A percentile compares a stretch with the other conserved stretches of the same genome.
phyloP scores from a whole-genome alignment of 2,329 filamentous ascomycete genomes.

The Aspergillus floridensis region DNA sequence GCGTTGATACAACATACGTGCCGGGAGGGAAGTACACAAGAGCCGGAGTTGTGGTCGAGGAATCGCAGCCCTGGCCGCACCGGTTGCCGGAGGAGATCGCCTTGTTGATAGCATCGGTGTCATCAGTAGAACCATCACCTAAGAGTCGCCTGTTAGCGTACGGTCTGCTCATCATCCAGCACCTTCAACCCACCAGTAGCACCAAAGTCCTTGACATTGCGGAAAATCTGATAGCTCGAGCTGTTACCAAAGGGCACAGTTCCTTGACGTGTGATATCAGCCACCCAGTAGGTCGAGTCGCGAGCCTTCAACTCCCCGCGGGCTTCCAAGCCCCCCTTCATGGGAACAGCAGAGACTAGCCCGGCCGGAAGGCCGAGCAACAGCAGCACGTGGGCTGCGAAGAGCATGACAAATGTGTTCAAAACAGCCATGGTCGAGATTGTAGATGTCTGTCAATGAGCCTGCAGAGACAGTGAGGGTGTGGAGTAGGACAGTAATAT shows the following conservation, averaged over 20 bases:
- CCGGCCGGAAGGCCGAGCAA: conserved; percentile 27
- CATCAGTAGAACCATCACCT: conserved; percentile 69
- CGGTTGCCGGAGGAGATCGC: conserved; percentile 76
- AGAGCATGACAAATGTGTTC: conserved; percentile 25
- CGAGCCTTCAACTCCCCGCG: conserved; percentile 10
- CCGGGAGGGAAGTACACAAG: conserved; percentile 90
- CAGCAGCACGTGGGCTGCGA: conserved; percentile 33
- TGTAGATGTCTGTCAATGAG: conserved; percentile 20
- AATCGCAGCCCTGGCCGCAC: conserved; percentile 79
- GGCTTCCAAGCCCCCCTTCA: conserved; percentile 19
- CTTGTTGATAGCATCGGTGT: conserved; percentile 82
- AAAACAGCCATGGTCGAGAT: conserved; percentile 27
- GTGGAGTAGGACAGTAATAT: conserved; percentile 13
- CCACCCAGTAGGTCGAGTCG: conserved; percentile 66
- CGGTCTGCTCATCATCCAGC: not conserved
- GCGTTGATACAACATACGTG: conserved; percentile 75
- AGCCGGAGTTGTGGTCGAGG: conserved; percentile 76
- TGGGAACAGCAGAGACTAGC: conserved; percentile 34
- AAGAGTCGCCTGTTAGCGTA: conserved; percentile 31
- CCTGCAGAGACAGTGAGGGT: conserved; percentile 28
- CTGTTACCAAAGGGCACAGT: conserved; percentile 60
- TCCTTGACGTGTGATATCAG: conserved; percentile 67
- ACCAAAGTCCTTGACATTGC: conserved; percentile 74
- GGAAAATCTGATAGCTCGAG: conserved; percentile 66
- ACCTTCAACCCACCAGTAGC: conserved; percentile 61